Percentiles rank a stretch among this genome's conserved stretches.
These are phyloP conservation scores for Neonectria sp. DNA, from an alignment of 2,329 filamentous ascomycete species.

Conservation along the genomic window DNA sequence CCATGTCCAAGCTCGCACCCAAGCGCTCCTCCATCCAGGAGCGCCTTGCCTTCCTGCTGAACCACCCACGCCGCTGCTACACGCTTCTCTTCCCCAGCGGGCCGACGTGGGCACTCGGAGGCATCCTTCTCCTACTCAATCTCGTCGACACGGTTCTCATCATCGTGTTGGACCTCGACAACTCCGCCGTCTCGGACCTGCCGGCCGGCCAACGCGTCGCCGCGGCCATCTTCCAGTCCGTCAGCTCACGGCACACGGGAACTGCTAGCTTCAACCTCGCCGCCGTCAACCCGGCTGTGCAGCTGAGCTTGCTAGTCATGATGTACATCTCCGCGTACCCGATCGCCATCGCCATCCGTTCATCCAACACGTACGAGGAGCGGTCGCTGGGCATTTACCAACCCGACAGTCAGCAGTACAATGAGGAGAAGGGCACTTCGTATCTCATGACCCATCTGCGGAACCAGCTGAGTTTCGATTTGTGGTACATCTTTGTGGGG, in stretches of 20 bases:
- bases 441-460: constrained; percentile 54
- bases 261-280: constrained; percentile 66
- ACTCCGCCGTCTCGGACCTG: constrained; percentile 63
- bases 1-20: constrained; percentile 62
- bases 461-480: constrained; percentile 58
- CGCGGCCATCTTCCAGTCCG: constrained; percentile 72
- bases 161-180: constrained; percentile 65
- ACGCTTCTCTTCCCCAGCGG: constrained; percentile 72
- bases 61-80: constrained; percentile 75
- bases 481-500: constrained; percentile 60
- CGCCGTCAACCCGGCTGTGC: constrained; percentile 66
- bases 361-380: constrained; percentile 75
- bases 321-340: constrained; percentile 77
- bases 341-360: constrained; percentile 73
- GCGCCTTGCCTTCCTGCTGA: constrained; percentile 69
- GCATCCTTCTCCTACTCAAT: constrained; percentile 67
- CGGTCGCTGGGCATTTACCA: constrained; percentile 72
- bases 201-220: constrained; percentile 63
- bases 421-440: constrained; percentile 47
- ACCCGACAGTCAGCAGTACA: constrained; percentile 26
- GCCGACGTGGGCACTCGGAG: constrained; percentile 72
- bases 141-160: constrained; percentile 70
- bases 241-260: constrained; percentile 62
- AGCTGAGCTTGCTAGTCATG: constrained; percentile 73
- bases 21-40: constrained; percentile 56